Base-by-base conservation (phyloP, 2,329 filamentous ascomycete species). In the Fusarium sp. region DNA sequence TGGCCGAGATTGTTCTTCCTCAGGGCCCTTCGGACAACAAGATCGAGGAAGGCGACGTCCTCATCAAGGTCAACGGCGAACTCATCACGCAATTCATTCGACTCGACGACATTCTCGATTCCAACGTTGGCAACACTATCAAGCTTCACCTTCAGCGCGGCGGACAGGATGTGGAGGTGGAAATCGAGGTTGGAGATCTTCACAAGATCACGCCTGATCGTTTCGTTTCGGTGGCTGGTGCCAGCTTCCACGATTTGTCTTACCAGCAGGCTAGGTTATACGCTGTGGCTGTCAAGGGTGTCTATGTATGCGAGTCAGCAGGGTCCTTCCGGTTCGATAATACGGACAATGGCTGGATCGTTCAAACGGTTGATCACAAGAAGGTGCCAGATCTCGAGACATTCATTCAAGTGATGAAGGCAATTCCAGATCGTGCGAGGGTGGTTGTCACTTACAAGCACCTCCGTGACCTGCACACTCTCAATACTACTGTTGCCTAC, bases 201-300 rank as follows among this genome's bases (percentile, higher is more conserved):
- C 95, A 99, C 79, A 86, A 85, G 54, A 99, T 99, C 75, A 98
- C 95, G 4, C 95, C 96, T 12, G 93, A 97, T 77, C 90, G 93
- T 59, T 99, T 98, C 73, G 91, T 98, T 50, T 92, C 93, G 5
- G 94, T 98, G 39, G 92, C 93, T 38, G 96, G 95, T 19, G 95
- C 89, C 24, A 94, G 93, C 57, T 98, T 99, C 81, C 96, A 99
- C 79, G 88, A 96, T 74, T 82, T 99, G 15, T 99, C 96, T 1
- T 99, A 99, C 76, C 95, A 99, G 74, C 93, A 98, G 77, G 93
- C 95, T n/a, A 89, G 95, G 9, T 85, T 97, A 5, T 98, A 97
- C 75, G 94, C 93, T 31, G 93, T 99, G 55, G 89, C 93, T 9
- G 91, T 93, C 70, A 90, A 93, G 75, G 95, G 95, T 31, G 93